Conservation (phyloP, 2,329 filamentous ascomycete species). For the Aureobasidium sp. region DNA sequence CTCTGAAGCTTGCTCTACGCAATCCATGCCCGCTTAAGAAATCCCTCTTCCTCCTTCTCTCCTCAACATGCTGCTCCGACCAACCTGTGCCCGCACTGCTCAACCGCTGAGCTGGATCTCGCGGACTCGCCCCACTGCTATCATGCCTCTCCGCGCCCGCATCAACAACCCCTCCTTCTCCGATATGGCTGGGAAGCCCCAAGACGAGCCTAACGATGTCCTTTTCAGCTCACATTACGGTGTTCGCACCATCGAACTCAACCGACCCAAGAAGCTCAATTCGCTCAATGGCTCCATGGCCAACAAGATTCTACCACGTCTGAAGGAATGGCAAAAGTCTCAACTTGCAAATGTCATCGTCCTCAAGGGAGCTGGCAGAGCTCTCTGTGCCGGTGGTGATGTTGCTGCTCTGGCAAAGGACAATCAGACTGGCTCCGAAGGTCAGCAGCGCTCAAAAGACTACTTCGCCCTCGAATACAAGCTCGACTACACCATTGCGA, state of each 20-base stretch:
- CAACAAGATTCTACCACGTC: slow-evolving; percentile 80
- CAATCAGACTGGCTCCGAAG: slow-evolving; percentile 61
- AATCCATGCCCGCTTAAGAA: slow-evolving; percentile 14
- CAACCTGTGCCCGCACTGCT: slow-evolving; percentile 33
- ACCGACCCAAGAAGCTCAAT: slow-evolving; percentile 87
- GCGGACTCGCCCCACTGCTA: slow-evolving; percentile 19
- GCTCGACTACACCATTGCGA: slow-evolving; percentile 91
- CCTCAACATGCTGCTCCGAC: slow-evolving; percentile 40
- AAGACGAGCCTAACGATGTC: slow-evolving; percentile 81
- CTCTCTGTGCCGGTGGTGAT: slow-evolving; percentile 91
- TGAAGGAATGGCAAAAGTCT: slow-evolving; percentile 89
- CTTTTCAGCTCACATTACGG: slow-evolving; percentile 85
- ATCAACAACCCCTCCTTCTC: slow-evolving; percentile 24
- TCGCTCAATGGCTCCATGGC: slow-evolving; percentile 92
- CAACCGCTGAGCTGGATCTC: slow-evolving; percentile 30
- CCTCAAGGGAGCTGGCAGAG: slow-evolving; percentile 80
- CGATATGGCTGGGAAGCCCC: slow-evolving; percentile 36
- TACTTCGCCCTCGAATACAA: slow-evolving; percentile 96
- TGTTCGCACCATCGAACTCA: slow-evolving; percentile 85
- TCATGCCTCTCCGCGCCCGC: slow-evolving; percentile 74
- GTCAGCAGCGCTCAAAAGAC: slow-evolving; percentile 66
- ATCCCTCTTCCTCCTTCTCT: background rate
- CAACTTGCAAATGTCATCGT: slow-evolving; percentile 88
- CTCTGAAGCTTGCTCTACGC: slow-evolving; percentile 14
- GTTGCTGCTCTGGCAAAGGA: slow-evolving; percentile 69